Conservation (phyloP, 2,329 filamentous ascomycete genomes). For the Nemania sp. region DNA sequence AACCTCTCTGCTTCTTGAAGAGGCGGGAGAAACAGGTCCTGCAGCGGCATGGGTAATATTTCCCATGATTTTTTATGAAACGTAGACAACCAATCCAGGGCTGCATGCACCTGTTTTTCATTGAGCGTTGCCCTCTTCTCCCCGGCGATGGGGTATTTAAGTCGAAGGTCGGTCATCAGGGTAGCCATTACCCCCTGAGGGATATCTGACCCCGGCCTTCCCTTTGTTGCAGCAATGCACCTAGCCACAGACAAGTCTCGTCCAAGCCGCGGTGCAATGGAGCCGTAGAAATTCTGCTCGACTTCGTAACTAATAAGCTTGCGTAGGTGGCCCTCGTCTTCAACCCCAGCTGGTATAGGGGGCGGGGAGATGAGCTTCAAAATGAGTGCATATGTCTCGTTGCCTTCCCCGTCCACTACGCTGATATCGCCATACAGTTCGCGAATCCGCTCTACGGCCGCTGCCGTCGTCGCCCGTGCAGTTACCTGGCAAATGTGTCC, state of each 20-base stretch:
- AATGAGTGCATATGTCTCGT: slow-evolving; percentile 48
- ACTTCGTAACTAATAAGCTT: slow-evolving; percentile 70
- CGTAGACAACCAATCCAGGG: slow-evolving; percentile 63
- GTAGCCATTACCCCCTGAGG: slow-evolving; percentile 51
- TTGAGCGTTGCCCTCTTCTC: slow-evolving; percentile 55
- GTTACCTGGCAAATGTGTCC: slow-evolving; percentile 59
- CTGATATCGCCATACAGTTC: slow-evolving; percentile 17
- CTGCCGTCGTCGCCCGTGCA: slow-evolving; percentile 42
- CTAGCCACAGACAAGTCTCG: slow-evolving; percentile 32
- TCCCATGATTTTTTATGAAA: slow-evolving; percentile 63
- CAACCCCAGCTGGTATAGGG: slow-evolving; percentile 17
- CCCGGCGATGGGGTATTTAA: slow-evolving; percentile 57
- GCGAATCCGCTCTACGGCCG: slow-evolving; percentile 21
- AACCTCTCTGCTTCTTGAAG: slow-evolving; percentile 50
- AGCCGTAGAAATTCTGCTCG: slow-evolving; percentile 66
- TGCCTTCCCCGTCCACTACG: slow-evolving; percentile 14
- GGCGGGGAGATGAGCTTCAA: slow-evolving; percentile 65
- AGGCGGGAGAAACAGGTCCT: slow-evolving; percentile 55
- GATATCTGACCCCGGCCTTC: slow-evolving; percentile 36
- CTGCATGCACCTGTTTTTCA: slow-evolving; percentile 52
- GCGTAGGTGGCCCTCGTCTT: slow-evolving; percentile 64
- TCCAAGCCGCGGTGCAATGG: slow-evolving; percentile 54
- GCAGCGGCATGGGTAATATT: slow-evolving; percentile 34
- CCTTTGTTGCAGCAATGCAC: slow-evolving; percentile 30
- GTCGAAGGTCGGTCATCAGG: slow-evolving; percentile 59